phyloP scores from a whole-genome alignment of 1,139 yeast genomes.

The Taphrina communis region DNA sequence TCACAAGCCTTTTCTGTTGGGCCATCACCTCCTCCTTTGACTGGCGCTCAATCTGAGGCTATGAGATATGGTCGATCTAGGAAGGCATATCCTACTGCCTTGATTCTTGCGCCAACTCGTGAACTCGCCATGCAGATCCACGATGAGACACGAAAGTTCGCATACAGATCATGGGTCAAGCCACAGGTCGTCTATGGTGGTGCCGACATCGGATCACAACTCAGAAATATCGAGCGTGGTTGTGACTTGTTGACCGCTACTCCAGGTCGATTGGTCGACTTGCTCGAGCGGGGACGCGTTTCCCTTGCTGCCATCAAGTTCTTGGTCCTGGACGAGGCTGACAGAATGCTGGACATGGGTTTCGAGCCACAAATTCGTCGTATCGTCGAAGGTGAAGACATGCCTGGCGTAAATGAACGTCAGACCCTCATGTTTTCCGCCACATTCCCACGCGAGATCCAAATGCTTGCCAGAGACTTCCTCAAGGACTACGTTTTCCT shows the following conservation, averaged over 20 bases:
- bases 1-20: conserved; percentile 90
- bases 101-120: conserved; percentile 97
- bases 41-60: conserved; percentile 58
- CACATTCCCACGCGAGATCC: conserved; percentile 97
- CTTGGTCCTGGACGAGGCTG: conserved; percentile 97
- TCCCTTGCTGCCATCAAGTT: conserved; percentile 89
- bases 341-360: conserved; percentile 99
- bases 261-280: conserved; percentile 97
- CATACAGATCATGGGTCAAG: conserved; percentile 98
- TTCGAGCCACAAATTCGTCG: conserved; percentile 99
- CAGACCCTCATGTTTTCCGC: conserved; percentile 99
- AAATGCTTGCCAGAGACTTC: conserved; percentile 95
- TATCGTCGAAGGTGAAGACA: conserved; percentile 95
- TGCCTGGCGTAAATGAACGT: conserved; percentile 89
- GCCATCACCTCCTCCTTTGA: conserved; percentile 66
- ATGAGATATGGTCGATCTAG: conserved; percentile 51
- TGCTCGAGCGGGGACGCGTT: conserved; percentile 91
- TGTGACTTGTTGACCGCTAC: conserved; percentile 97
- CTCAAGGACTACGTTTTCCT: conserved; percentile 92
- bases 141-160: conserved; percentile 93
- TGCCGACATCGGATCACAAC: conserved; percentile 87
- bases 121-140: conserved; percentile 95
- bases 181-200: conserved; percentile 99
- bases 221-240: conserved; percentile 88
- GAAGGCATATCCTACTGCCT: conserved; percentile 91